Evolutionary conservation across 306 rosid genomes (phyloP), one percentile per base, ranked within the genome.

Genomic region (Sesbania bispinosa): DNA sequence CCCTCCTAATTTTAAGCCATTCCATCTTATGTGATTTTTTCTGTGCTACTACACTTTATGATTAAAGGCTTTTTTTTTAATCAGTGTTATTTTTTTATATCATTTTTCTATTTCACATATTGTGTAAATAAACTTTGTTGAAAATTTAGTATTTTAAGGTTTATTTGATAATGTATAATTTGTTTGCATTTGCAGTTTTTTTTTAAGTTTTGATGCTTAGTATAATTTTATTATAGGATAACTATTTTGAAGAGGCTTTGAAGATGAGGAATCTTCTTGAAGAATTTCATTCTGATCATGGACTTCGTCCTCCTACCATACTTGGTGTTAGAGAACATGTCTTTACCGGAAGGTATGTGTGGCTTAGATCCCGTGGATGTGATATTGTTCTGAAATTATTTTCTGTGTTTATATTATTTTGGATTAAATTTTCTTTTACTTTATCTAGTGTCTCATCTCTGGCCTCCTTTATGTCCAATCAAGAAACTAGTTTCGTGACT

Each of bases 241-340:
- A 83, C 79, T 83, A 83, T 73, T 83, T 83, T 83, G 87, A 83
- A 69, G 87, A 83, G 62, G 87, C 87, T 71, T 54, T 93, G 87
- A 93, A 93, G 85, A 88, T 93, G 98, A 85, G 98, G 79, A 93
- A 93, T 79, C 92, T 93, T 72, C 98, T 93, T 15, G 94, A 93
- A 85, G 98, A 93, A 82, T 93, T 93, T 79, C 69, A 74, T 41
- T 18, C 80, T 70, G 86, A 90, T 71, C 98, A 90, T 66, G 97
- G 97, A 52, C 81, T 88, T 47, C 96, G 94, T 64, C 79, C 77
- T 76, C 79, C 98, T 67, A 88, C 97, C 27, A 88, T 93, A 76
- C 94, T 93, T 73, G 98, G 98, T 84, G 89, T 93, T 51, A 83
- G 98, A 79, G 98, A 93, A 58, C 94, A 93, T 85, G 89, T 93